Evolutionary conservation across 345 rosid species (phyloP).

Genomic region (Hibiscus tridactylites): DNA sequence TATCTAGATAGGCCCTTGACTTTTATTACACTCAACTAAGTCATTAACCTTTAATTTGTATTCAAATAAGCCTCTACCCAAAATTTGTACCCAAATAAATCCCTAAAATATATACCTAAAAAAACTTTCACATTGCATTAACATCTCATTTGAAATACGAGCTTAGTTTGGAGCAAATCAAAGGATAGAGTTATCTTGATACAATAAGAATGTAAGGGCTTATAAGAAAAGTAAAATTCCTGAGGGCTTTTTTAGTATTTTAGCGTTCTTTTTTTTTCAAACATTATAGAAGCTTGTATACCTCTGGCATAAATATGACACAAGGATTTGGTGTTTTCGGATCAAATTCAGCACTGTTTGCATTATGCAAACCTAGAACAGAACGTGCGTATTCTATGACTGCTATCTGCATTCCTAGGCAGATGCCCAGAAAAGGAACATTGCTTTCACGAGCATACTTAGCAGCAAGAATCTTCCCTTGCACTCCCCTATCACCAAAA

Average conservation of each 20-base stretch:
- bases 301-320: conserved; percentile 82
- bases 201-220: neutral
- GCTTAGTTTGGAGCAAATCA: neutral
- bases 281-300: conserved; percentile 10
- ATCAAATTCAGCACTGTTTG: conserved; percentile 80
- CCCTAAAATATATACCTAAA: neutral
- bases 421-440: conserved; percentile 75
- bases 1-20: neutral
- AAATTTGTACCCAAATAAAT: neutral
- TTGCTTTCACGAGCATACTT: conserved; percentile 67
- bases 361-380: conserved; percentile 53
- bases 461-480: conserved; percentile 78
- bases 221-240: neutral
- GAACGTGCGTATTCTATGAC: conserved; percentile 78
- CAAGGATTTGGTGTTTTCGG: conserved; percentile 63
- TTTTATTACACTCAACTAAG: neutral
- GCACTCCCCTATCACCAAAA: conserved; percentile 85
- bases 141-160: neutral
- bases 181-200: neutral
- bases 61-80: neutral
- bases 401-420: conserved; percentile 85
- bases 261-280: neutral
- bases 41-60: neutral
- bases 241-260: neutral
- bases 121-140: neutral